These are phyloP conservation scores for Brassica hybrid DNA, from an alignment of 441 rosid genomes.

Conservation along the genomic window DNA sequence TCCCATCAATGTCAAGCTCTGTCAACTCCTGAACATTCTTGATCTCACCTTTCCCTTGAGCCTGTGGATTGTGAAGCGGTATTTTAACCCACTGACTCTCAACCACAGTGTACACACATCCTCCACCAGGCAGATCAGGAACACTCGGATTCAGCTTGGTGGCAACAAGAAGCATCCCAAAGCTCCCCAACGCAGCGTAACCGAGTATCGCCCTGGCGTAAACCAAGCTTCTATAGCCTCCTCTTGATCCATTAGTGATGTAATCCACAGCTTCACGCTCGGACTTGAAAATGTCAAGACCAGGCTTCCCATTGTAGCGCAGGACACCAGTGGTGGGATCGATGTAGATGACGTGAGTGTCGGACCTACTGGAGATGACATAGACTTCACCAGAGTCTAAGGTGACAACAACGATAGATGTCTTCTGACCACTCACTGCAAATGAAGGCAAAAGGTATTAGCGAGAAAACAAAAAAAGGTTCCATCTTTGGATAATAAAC, in stretches of 20 bases:
- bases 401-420: slow-evolving; percentile 76
- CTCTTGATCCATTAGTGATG: slow-evolving; percentile 71
- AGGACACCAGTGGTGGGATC: slow-evolving; percentile 93
- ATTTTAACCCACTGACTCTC: slow-evolving; percentile 93
- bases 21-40: slow-evolving; percentile 89
- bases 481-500: not conserved
- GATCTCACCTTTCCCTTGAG: slow-evolving; percentile 86
- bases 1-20: slow-evolving; percentile 94
- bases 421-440: slow-evolving; percentile 64
- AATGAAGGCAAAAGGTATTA: slow-evolving; percentile 18
- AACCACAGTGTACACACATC: slow-evolving; percentile 76
- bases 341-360: slow-evolving; percentile 82
- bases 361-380: slow-evolving; percentile 66
- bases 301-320: slow-evolving; percentile 69
- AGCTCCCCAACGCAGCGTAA: slow-evolving; percentile 83
- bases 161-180: slow-evolving; percentile 87
- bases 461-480: not conserved
- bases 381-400: slow-evolving; percentile 64
- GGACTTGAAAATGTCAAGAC: slow-evolving; percentile 70
- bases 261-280: slow-evolving; percentile 84
- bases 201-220: slow-evolving; percentile 84
- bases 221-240: slow-evolving; percentile 52
- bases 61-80: slow-evolving; percentile 80
- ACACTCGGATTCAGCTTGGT: slow-evolving; percentile 74
- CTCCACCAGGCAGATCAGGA: slow-evolving; percentile 92